A percentile compares a stretch with the other conserved stretches of the same genome.
These are phyloP conservation scores for Termitomyces sp. DNA, from an alignment of 768 basidiomycete genomes.

Conservation along the genomic window DNA sequence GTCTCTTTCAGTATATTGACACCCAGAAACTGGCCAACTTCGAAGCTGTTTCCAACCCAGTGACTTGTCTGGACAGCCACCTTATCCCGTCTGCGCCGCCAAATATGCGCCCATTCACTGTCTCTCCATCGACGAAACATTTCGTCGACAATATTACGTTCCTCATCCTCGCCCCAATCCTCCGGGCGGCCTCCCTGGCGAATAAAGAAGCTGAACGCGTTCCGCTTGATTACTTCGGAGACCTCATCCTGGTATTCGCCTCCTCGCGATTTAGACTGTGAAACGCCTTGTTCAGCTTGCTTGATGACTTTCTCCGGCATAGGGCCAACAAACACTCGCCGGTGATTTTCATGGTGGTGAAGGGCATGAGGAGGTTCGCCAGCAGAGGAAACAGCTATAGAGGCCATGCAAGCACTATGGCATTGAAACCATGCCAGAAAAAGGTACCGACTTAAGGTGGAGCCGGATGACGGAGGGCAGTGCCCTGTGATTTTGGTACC, in stretches of 20 bases:
- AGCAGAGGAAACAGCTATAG: constrained; percentile 13
- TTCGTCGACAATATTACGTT: constrained; percentile 46
- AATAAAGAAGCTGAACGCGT: constrained; percentile 62
- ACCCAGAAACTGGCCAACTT: constrained; percentile 73
- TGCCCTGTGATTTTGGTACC: not conserved
- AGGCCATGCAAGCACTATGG: constrained; percentile 7
- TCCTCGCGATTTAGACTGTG: constrained; percentile 18
- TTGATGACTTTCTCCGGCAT: constrained; percentile 59
- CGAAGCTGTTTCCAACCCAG: constrained; percentile 76
- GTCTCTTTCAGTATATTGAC: constrained; percentile 49
- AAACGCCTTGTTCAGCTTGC: constrained; percentile 21
- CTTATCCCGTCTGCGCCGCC: constrained; percentile 32
- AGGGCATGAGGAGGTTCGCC: constrained; percentile 2
- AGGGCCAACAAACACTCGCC: constrained; percentile 71
- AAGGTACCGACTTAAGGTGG: not conserved
- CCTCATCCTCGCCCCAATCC: constrained; percentile 60
- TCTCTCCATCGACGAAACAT: constrained; percentile 58
- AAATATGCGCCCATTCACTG: constrained; percentile 58
- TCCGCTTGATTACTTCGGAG: constrained; percentile 46
- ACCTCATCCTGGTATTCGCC: constrained; percentile 29
- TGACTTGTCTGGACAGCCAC: constrained; percentile 16
- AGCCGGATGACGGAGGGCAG: constrained; percentile 1
- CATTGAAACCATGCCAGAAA: constrained; percentile 3
- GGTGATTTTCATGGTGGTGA: constrained; percentile 28
- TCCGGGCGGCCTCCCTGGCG: constrained; percentile 57